Percentiles rank a stretch among this genome's conserved stretches.
phyloP scores from a whole-genome alignment of 106 monocot genomes.

The Phalaenopsis equestris region DNA sequence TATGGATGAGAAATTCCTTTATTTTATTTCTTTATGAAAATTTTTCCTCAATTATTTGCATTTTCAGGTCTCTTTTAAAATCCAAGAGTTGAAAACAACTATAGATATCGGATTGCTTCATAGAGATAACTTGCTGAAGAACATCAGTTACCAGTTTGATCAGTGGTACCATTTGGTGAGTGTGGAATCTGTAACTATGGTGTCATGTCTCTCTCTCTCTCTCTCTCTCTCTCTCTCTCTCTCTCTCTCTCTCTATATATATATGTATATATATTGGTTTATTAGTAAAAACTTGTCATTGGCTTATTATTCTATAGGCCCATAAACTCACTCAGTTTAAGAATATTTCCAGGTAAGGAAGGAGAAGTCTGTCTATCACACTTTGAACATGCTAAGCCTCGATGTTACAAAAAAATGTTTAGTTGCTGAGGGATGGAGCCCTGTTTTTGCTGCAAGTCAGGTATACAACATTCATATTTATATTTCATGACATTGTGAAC shows the following conservation, averaged over 20 bases:
- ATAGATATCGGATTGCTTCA: conserved; percentile 59
- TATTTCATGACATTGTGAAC: background rate
- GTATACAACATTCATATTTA: conserved; percentile 17
- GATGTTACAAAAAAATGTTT: conserved; percentile 96
- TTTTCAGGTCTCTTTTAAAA: conserved; percentile 49
- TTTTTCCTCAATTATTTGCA: conserved; percentile 1
- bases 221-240: too few species aligned
- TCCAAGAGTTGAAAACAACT: conserved; percentile 55
- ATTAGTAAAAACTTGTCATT: background rate
- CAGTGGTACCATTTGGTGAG: conserved; percentile 60
- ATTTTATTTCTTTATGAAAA: background rate
- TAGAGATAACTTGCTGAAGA: conserved; percentile 57
- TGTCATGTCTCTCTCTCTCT: background rate
- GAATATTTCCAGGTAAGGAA: conserved; percentile 51
- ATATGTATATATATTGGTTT: background rate
- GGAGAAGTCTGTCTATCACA: conserved; percentile 91
- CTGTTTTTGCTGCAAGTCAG: conserved; percentile 66
- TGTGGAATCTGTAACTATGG: background rate
- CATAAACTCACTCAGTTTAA: background rate
- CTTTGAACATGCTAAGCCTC: conserved; percentile 93
- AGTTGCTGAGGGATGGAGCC: conserved; percentile 96
- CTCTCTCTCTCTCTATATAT: too few species aligned
- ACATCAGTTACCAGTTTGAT: conserved; percentile 53
- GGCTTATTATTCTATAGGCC: background rate
- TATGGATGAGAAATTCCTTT: background rate